Evolutionary conservation across 805 yeast species (phyloP).

Genomic region (Tetrapisispora phaffii): DNA sequence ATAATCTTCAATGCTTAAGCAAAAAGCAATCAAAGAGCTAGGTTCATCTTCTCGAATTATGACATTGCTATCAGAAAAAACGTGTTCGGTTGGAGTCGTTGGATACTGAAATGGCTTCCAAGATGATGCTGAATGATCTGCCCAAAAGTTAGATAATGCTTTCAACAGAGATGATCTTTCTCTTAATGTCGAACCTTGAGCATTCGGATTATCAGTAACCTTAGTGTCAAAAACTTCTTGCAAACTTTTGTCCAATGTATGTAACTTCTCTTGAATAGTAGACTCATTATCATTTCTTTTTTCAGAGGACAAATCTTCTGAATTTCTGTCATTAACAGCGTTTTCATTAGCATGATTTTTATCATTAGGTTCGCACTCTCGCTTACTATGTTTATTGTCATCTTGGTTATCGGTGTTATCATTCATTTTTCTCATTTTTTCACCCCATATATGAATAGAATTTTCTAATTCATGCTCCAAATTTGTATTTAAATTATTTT

Average conservation of each 20-base stretch:
- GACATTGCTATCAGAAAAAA: slow-evolving; percentile 88
- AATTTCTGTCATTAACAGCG: background rate
- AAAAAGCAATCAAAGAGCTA: slow-evolving; percentile 85
- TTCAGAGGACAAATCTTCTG: no score
- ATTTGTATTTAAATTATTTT: slow-evolving; percentile 12
- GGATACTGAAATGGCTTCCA: slow-evolving; percentile 93
- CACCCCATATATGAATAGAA: slow-evolving; percentile 28
- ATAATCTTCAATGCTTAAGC: slow-evolving; percentile 79
- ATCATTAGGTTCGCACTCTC: no score
- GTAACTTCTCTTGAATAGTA: background rate
- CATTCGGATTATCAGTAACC: background rate
- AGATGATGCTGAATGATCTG: slow-evolving; percentile 87
- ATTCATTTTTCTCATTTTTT: slow-evolving; percentile 16
- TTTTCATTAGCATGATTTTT: no score
- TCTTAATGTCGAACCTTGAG: background rate
- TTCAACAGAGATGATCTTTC: slow-evolving; percentile 75
- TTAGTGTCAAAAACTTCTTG: background rate
- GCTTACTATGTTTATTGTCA: no score
- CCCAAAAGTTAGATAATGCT: slow-evolving; percentile 88
- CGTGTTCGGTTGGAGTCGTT: slow-evolving; percentile 66
- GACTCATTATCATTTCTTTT: background rate
- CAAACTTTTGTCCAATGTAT: background rate
- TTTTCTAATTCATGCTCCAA: slow-evolving; percentile 24
- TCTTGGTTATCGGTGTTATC: slow-evolving; percentile 6
- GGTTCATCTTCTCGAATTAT: slow-evolving; percentile 96